These are phyloP conservation scores for Diddensiella santjacobensis DNA, from an alignment of 805 yeast species.

Conservation along the genomic window DNA sequence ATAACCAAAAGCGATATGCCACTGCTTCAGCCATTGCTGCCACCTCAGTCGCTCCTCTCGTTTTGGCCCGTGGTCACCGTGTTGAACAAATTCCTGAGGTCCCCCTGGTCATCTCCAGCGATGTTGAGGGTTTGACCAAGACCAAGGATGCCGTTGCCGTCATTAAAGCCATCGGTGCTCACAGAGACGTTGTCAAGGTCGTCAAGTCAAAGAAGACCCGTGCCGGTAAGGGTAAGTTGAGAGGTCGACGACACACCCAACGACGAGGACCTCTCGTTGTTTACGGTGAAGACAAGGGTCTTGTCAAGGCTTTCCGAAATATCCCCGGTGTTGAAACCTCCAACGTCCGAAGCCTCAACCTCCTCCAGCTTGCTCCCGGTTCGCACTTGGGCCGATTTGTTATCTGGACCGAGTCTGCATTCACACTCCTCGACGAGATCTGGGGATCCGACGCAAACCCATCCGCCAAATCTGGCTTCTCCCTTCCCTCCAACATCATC, in stretches of 20 bases:
- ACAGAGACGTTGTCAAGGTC: slow-evolving; percentile 96
- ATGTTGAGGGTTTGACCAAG: slow-evolving; percentile 87
- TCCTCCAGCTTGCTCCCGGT: slow-evolving; percentile 99
- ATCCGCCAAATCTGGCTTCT: slow-evolving; percentile 75
- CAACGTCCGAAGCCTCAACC: slow-evolving; percentile 85
- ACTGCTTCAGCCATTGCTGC: slow-evolving; percentile 99
- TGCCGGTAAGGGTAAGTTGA: slow-evolving; percentile 99
- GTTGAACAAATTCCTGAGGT: slow-evolving; percentile 97
- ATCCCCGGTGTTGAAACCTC: slow-evolving; percentile 99
- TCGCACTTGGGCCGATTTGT: slow-evolving; percentile 99
- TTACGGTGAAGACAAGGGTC: slow-evolving; percentile 96
- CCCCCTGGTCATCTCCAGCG: slow-evolving; percentile 94
- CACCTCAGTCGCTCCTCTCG: slow-evolving; percentile 95
- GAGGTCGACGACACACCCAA: slow-evolving; percentile 99
- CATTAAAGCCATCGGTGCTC: slow-evolving; percentile 98
- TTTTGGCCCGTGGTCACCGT: slow-evolving; percentile 99
- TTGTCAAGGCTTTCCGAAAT: slow-evolving; percentile 98
- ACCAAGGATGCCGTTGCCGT: slow-evolving; percentile 98
- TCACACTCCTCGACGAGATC: slow-evolving; percentile 92
- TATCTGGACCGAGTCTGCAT: slow-evolving; percentile 99
- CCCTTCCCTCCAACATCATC: slow-evolving; percentile 91
- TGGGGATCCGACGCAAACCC: slow-evolving; percentile 92
- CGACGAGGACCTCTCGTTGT: slow-evolving; percentile 99
- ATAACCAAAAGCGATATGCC: slow-evolving; percentile 99
- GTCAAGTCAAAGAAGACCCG: slow-evolving; percentile 97